Evolutionary conservation across 768 basidiomycete species (phyloP).

Genomic region (Trametes maxima): DNA sequence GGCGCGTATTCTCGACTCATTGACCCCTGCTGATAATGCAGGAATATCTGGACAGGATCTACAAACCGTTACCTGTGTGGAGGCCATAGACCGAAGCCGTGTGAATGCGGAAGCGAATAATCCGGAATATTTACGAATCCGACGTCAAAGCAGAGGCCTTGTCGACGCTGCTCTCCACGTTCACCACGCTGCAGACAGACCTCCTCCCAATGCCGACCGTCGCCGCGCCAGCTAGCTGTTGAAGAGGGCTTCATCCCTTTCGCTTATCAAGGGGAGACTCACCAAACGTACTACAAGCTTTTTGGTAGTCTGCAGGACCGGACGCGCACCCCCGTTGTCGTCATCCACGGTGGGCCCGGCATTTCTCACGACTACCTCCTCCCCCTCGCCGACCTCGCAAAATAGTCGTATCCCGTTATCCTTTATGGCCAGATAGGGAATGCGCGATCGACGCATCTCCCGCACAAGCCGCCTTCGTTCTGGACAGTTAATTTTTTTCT

Average conservation of each 20-base stretch:
- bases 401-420: slow-evolving; percentile 41
- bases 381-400: slow-evolving; percentile 41
- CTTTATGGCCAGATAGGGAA: slow-evolving; percentile 56
- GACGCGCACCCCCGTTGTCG: slow-evolving; percentile 39
- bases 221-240: neutral
- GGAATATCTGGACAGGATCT: too few relatives aligned
- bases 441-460: slow-evolving; percentile 47
- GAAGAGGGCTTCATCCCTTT: slow-evolving; percentile 31
- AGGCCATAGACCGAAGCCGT: too few relatives aligned
- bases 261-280: slow-evolving; percentile 26
- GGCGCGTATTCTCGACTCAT: too few relatives aligned
- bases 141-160: too few relatives aligned
- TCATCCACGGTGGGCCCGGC: slow-evolving; percentile 53
- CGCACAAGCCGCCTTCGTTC: slow-evolving; percentile 38
- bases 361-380: slow-evolving; percentile 45
- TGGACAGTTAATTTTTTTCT: slow-evolving; percentile 54
- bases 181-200: too few relatives aligned
- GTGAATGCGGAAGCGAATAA: too few relatives aligned
- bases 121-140: too few relatives aligned
- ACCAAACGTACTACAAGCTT: slow-evolving; percentile 48
- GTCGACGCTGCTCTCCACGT: too few relatives aligned
- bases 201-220: neutral
- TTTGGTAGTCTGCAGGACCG: slow-evolving; percentile 44
- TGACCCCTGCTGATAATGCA: too few relatives aligned
- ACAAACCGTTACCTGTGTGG: too few relatives aligned